Evolutionary conservation across 2,329 filamentous ascomycete species (phyloP), one percentile per base, ranked within the genome.

Genomic region (Plectosphaerella cucumerina): DNA sequence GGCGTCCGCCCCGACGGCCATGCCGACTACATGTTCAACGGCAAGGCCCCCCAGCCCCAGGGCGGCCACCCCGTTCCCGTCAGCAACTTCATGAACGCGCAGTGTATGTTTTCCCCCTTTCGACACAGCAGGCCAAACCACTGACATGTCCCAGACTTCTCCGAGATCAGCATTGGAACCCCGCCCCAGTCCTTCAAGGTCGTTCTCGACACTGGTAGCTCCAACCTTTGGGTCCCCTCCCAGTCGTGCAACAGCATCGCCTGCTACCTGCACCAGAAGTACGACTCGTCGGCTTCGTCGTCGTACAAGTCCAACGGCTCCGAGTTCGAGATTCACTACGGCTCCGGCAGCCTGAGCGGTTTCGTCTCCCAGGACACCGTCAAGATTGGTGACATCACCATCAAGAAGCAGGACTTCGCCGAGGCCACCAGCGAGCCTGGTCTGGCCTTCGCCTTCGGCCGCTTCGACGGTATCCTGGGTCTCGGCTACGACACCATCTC

Each of bases 221-320:
- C 94, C 70, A 99, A 99, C 80, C 83, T 99, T 57, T 99, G 95
- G 95, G 92, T 99, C 54, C 95, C 95, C 37, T 96, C 92, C 21
- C 78, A 83, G 51, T 80, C 90, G 66, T 99, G 95, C 72, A 86
- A 82, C 67, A 97, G 92, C 67, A 99, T 99, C 66, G 95, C 94
- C 58, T 99, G 94, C 83, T 99, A 93, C 75, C 85, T 99, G 54
- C 94, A 99, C 81, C 85, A 74, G 72, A 99, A 95, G 77, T 99
- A 97, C 77, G 91, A 97, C 74, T 94, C 91, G 52, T 88, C 86
- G 35, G 76, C 85, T 5, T 99, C 95, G 45, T 93, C 86, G 18
- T 89, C 90, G 46, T 96, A 92, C 83, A 89, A 95, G 84, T 82
- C 88, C 80, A 99, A 99, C 68, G 95, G 94, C 61, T 86, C 87